phyloP scores from a whole-genome alignment of 1,284 basidiomycete species.

The Sporisorium iseilematis-ciliati region DNA sequence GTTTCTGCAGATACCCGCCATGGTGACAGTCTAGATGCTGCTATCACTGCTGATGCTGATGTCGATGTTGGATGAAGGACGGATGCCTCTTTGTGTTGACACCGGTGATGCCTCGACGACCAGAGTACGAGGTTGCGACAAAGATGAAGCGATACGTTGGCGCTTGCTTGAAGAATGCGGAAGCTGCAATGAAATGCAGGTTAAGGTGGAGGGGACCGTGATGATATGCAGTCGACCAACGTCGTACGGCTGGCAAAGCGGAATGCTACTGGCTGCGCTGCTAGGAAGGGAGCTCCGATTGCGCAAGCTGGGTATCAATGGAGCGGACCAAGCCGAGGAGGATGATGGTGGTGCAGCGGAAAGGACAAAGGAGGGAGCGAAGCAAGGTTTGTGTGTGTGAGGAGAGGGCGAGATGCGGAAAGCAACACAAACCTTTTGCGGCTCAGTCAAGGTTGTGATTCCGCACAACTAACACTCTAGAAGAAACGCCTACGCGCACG shows the following conservation, averaged over 20 bases:
- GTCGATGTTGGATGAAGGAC: not conserved
- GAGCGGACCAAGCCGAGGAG: not conserved
- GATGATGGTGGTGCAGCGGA: not conserved
- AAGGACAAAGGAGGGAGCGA: not conserved
- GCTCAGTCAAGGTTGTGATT: slow-evolving; percentile 4
- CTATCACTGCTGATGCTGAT: not conserved
- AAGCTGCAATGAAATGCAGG: not conserved
- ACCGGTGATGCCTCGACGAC: not conserved
- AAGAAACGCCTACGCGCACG: slow-evolving; percentile 7
- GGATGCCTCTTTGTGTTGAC: not conserved
- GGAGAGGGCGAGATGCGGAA: not conserved
- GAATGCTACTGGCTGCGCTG: not conserved
- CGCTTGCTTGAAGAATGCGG: not conserved
- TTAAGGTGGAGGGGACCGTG: slow-evolving; percentile 4
- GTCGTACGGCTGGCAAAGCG: not conserved
- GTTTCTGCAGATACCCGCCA: slow-evolving; percentile 56
- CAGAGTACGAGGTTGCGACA: too few species aligned
- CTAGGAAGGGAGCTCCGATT: not conserved
- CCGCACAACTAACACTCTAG: slow-evolving; percentile 5
- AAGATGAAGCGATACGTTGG: not conserved
- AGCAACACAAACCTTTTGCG: slow-evolving; percentile 1
- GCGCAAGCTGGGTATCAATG: not conserved
- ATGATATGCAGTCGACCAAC: slow-evolving; percentile 5
- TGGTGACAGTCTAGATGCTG: slow-evolving; percentile 7
- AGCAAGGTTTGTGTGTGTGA: not conserved